A percentile compares a stretch with the other conserved stretches of the same genome.
phyloP scores from a whole-genome alignment of 805 yeast genomes.

The Komagataella ulmi region DNA sequence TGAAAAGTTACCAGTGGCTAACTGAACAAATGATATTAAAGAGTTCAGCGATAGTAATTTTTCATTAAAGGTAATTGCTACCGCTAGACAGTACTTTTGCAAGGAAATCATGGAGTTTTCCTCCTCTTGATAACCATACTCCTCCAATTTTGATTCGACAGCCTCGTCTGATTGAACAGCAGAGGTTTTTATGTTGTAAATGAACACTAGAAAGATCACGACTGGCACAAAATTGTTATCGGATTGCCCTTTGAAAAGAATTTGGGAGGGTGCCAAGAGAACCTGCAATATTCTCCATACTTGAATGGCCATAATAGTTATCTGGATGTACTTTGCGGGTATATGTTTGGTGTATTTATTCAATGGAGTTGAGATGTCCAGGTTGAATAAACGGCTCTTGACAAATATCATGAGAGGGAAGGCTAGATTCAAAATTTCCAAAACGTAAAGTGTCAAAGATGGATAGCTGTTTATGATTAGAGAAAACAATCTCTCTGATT shows the following conservation, averaged over 20 bases:
- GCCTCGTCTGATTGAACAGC: not conserved
- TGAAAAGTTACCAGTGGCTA: not conserved
- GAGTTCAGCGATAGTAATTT: not conserved
- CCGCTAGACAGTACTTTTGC: not conserved
- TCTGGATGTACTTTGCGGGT: not conserved
- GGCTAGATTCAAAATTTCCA: not conserved
- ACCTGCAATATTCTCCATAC: not conserved
- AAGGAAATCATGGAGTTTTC: not conserved
- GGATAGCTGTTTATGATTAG: not conserved
- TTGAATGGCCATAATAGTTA: not conserved
- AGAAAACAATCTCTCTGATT: not conserved
- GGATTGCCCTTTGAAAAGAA: not conserved
- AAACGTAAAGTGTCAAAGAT: not conserved
- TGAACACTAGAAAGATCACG: not conserved
- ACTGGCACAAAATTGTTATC: not conserved
- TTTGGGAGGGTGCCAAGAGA: not conserved
- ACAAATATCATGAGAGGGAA: not conserved
- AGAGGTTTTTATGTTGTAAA: not conserved
- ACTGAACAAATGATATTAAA: not conserved
- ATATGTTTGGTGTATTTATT: not conserved
- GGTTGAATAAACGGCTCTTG: not conserved
- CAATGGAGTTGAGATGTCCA: not conserved
- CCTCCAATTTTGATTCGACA: not conserved
- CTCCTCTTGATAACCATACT: not conserved
- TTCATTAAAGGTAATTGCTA: not conserved